Conservation (phyloP, 2,329 filamentous ascomycete species). For the Fulvia fulva region DNA sequence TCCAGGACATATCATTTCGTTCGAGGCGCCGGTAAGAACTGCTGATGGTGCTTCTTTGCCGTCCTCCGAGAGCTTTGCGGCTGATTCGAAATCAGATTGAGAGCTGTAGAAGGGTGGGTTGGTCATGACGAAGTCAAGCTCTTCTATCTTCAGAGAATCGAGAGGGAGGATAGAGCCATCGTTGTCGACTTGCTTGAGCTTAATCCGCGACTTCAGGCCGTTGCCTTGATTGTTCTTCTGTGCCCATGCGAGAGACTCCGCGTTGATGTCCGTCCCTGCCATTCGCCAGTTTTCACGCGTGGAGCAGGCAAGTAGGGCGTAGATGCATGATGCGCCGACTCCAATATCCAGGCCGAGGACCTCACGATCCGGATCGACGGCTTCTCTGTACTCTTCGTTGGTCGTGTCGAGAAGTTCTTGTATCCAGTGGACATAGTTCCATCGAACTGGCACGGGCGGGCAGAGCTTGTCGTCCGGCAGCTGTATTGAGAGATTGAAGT, state of each 20-base stretch:
- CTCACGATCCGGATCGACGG: slow-evolving; percentile 49
- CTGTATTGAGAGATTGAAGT: slow-evolving; percentile 69
- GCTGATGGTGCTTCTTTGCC: slow-evolving; percentile 39
- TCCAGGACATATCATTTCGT: slow-evolving; percentile 75
- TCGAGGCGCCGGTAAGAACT: slow-evolving; percentile 69
- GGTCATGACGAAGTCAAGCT: slow-evolving; percentile 81
- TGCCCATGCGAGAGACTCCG: slow-evolving; percentile 63
- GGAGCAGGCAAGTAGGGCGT: slow-evolving; percentile 73
- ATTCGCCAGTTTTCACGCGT: slow-evolving; percentile 62
- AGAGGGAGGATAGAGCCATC: slow-evolving; percentile 59
- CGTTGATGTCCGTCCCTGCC: slow-evolving; percentile 65
- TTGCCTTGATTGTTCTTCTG: slow-evolving; percentile 65
- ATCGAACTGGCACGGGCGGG: slow-evolving; percentile 65
- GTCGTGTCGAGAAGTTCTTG: slow-evolving; percentile 75
- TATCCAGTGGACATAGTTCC: slow-evolving; percentile 90
- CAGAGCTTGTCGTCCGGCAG: slow-evolving; percentile 78
- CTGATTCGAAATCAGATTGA: slow-evolving; percentile 60
- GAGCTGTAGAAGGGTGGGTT: slow-evolving; percentile 95
- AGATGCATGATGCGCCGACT: slow-evolving; percentile 87
- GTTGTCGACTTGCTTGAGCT: slow-evolving; percentile 56
- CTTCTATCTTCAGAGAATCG: slow-evolving; percentile 48
- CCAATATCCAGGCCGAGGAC: slow-evolving; percentile 62
- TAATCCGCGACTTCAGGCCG: slow-evolving; percentile 59
- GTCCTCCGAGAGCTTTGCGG: slow-evolving; percentile 42
- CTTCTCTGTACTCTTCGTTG: slow-evolving; percentile 43